phyloP scores from a whole-genome alignment of 768 basidiomycete species.

The Termitomyces sp. region DNA sequence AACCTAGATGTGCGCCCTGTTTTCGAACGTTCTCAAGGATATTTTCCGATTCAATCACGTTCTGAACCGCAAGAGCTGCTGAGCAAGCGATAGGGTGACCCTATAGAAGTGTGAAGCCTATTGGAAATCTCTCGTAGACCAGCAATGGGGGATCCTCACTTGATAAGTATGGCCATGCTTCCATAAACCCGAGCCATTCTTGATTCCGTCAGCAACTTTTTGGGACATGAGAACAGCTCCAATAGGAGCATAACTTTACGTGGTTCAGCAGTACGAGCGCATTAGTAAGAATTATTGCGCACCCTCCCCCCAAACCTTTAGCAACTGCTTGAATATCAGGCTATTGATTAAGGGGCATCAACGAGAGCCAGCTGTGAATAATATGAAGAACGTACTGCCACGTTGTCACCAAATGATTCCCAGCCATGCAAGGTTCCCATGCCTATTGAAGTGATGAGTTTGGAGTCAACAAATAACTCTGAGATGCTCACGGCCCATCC shows the following conservation, averaged over 20 bases:
- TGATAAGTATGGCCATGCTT: slow-evolving; percentile 89
- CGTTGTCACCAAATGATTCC: slow-evolving; percentile 79
- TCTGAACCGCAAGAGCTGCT: slow-evolving; percentile 79
- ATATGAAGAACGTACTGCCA: slow-evolving; percentile 31
- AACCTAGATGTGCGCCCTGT: slow-evolving; percentile 60
- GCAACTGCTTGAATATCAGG: slow-evolving; percentile 86
- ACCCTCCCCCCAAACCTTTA: slow-evolving; percentile 90
- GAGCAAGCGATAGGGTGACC: slow-evolving; percentile 46
- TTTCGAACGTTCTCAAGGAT: slow-evolving; percentile 61
- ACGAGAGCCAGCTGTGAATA: not conserved
- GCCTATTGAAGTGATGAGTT: slow-evolving; percentile 38
- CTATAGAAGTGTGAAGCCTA: too few species aligned
- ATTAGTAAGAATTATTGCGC: slow-evolving; percentile 17
- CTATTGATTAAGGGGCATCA: not conserved
- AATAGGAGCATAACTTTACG: slow-evolving; percentile 68
- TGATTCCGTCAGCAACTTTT: slow-evolving; percentile 67
- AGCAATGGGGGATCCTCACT: slow-evolving; percentile 28
- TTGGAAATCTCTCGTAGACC: too few species aligned
- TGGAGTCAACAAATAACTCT: not conserved
- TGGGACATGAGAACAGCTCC: slow-evolving; percentile 79
- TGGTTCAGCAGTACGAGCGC: not conserved
- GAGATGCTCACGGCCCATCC: slow-evolving; percentile 73
- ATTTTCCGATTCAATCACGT: slow-evolving; percentile 65
- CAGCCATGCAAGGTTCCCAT: slow-evolving; percentile 88
- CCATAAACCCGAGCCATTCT: slow-evolving; percentile 65